A percentile compares a stretch with the other conserved stretches of the same genome.
Evolutionary conservation across 2,329 filamentous ascomycete species (phyloP).

Genomic region (Colletotrichum graminicola): DNA sequence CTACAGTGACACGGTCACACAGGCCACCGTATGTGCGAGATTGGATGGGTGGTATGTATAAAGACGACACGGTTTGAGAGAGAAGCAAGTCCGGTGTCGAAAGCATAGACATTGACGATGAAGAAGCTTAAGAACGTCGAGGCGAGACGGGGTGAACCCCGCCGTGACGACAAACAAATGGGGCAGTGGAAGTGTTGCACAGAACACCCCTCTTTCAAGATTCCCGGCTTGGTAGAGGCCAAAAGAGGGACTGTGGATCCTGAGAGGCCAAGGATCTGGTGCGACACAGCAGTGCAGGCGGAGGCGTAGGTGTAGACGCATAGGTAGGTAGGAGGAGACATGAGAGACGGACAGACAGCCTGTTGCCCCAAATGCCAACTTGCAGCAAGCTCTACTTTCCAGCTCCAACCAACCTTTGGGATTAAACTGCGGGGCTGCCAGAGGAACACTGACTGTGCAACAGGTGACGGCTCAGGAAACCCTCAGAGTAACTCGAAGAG

Average conservation of each 20-base stretch:
- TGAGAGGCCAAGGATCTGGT: constrained; percentile 19
- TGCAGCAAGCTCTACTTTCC: constrained; percentile 10
- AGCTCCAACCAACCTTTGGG: constrained; percentile 7
- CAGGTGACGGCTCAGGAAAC: not conserved
- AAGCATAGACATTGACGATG: not conserved
- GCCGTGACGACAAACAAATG: constrained; percentile 26
- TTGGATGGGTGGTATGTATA: not conserved
- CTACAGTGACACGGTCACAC: not conserved
- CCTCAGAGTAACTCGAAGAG: not conserved
- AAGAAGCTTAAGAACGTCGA: constrained; percentile 3
- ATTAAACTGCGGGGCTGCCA: not conserved
- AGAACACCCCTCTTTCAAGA: constrained; percentile 26
- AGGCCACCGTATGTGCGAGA: not conserved
- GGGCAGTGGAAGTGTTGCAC: constrained; percentile 26
- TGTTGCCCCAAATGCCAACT: constrained; percentile 8
- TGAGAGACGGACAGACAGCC: constrained; percentile 1
- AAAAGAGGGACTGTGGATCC: constrained; percentile 21
- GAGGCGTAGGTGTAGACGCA: constrained; percentile 2
- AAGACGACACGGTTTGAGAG: not conserved
- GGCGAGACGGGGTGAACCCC: not conserved
- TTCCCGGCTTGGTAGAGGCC: constrained; percentile 13
- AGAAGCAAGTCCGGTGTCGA: not conserved
- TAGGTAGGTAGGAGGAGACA: constrained; percentile 1
- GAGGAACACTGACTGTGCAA: not conserved
- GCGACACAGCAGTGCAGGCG: constrained; percentile 11